Base-by-base conservation (phyloP, 2,329 filamentous ascomycete genomes). In the Macrophomina phaseolina region DNA sequence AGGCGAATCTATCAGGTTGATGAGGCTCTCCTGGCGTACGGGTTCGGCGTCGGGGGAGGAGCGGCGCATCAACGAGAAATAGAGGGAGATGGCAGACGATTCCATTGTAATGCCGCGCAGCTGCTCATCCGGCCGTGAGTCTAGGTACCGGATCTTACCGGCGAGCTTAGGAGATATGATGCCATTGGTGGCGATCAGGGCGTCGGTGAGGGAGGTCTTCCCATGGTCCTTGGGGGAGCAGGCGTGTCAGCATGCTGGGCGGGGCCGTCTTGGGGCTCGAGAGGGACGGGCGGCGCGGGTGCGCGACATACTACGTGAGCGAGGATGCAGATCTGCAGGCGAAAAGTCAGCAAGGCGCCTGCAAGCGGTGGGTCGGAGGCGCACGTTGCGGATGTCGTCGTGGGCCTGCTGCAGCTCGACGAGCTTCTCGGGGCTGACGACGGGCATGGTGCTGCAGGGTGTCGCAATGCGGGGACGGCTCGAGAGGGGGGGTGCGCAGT, bases 101-200 rank as follows among this genome's bases (percentile, higher is more conserved):
- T 99, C 95, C 95, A 99, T 99, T n/a, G 95, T 99, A 76, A 99
- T 99, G 66, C 95, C 95, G 70, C 95, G 90, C 16, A 92, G 87
- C 81, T 99, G 95, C 79, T 99, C 95, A 80, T 99, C 95, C 1
- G 94, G 94, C 51, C 95, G 86, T 28, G 95, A 98, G 81, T 99
- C 95, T 67, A 99, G 89, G 76, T 98, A 99, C 71, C 95, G 91
- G 80, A 99, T 96, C 84, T 98, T 98, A 78, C 95, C 95, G 66
- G 95, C 95, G 75, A 98, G 86, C 78, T 98, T 98, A 66, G 94
- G 92, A 36, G 95, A 98, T 76, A 99, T 99, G 82, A 99, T 98
- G 82, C 95, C 95, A 86, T 99, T 99, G 71, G 95, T 98, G 79
- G 95, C 94, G 75, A 99, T 92, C 64, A 99, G 88, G 68, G 93